Base-by-base conservation (phyloP, 805 yeast species). In the Candida boidinii region DNA sequence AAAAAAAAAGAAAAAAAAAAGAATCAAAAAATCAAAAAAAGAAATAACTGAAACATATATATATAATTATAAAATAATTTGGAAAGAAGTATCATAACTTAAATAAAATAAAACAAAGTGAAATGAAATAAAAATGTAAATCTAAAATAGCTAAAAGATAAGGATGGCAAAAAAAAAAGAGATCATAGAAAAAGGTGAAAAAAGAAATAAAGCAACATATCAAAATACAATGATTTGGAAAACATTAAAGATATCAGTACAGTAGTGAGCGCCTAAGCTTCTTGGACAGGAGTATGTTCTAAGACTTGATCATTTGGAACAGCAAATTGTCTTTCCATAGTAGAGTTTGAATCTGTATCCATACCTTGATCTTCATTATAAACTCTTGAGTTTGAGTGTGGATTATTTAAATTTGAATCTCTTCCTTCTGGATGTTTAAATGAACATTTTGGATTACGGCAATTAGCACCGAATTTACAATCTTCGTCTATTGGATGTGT, bases 361-460 rank as follows among this genome's bases (percentile, higher is more conserved):
- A 19, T 19, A 7, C 7, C 36, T 13, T 28, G 17, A 16, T 3
- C 19, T 20, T 40, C 40, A 13, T 22, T 28, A 30, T 52, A 51
- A 23, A 58, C 51, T 58, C 62, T 58, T 26, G 55, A 60, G 33
- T 48, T 43, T 21, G 35, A 39, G 33, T 51, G 54, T 27, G 48
- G 48, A 15, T 48, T 53, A 16, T 47, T 31, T 11, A 41, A 33
- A 28, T 33, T 33, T 19, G 52, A 51, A 49, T 59, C 64, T 51
- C 87, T 69, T n/a, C 85, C 92, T 37, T 74, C 79, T 11, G 96
- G 94, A 57, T 87, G 96, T 46, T 68, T 69, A 59, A 66, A 87
- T 42, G 76, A 54, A 66, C 96, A 87, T 34, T 67, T 64, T 32
- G 65, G 64, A 54, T 84, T 85, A 45, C 68, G 73, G 60, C 96